A percentile compares a stretch with the other conserved stretches of the same genome.
Evolutionary conservation across 1,284 basidiomycete genomes (phyloP).

Genomic region (Exobasidium cylindrosporum): DNA sequence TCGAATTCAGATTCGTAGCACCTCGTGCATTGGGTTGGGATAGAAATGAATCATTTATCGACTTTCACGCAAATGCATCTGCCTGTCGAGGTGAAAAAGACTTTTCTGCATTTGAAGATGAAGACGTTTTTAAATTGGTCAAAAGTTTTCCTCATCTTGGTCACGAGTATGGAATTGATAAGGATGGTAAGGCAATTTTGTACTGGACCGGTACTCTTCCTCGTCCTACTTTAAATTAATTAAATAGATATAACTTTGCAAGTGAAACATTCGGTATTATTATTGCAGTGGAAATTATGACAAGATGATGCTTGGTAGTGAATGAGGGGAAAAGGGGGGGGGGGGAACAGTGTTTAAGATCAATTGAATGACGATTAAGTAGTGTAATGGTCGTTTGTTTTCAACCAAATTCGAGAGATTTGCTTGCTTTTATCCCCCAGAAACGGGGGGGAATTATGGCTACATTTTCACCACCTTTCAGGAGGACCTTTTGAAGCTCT

Average conservation of each 20-base stretch:
- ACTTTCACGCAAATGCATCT: slow-evolving; percentile 22
- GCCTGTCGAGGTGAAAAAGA: not conserved
- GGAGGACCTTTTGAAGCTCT: slow-evolving; percentile 48
- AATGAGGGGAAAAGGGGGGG: not conserved
- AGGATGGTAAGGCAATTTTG: not conserved
- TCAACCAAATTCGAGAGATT: too few relatives aligned
- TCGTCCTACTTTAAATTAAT: not conserved
- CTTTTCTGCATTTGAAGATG: not conserved
- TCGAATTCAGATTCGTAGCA: slow-evolving; percentile 24
- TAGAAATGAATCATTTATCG: slow-evolving; percentile 24
- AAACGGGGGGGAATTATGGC: slow-evolving; percentile 76
- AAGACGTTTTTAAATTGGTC: slow-evolving; percentile 4
- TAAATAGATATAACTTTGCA: not conserved
- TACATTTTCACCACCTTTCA: slow-evolving; percentile 73
- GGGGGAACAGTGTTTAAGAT: not conserved
- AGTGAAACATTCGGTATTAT: not conserved
- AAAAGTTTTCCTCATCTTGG: not conserved
- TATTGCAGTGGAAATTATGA: too few relatives aligned
- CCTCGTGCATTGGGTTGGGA: slow-evolving; percentile 26
- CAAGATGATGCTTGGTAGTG: not conserved
- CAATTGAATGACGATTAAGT: not conserved
- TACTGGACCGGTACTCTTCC: slow-evolving; percentile 5
- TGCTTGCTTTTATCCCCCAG: slow-evolving; percentile 60
- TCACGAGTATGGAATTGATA: not conserved
- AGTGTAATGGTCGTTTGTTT: not conserved